These are phyloP conservation scores for Penicillium macrosclerotiorum DNA, from an alignment of 495 filamentous ascomycete genomes.

Conservation along the genomic window DNA sequence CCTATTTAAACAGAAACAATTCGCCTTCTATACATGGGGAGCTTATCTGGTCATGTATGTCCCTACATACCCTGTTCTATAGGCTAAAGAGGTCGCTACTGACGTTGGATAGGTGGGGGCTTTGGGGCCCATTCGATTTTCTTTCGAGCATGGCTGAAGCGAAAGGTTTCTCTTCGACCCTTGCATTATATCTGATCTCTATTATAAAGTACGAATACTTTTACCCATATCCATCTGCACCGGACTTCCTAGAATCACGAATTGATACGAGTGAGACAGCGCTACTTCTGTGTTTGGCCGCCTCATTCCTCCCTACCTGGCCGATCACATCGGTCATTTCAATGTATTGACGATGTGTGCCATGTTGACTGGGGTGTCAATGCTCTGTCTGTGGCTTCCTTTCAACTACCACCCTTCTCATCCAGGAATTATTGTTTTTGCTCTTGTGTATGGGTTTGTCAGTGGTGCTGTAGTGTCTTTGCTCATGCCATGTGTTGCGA, in stretches of 20 bases:
- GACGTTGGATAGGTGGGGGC: neutral
- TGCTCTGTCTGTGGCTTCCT: constrained; percentile 1
- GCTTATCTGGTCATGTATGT: neutral
- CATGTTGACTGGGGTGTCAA: neutral
- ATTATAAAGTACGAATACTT: neutral
- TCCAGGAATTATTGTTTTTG: constrained; percentile 30
- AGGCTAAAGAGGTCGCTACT: neutral
- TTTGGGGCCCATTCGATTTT: constrained; percentile 3
- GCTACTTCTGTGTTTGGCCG: constrained; percentile 1
- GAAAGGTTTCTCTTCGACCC: neutral
- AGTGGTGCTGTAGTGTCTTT: constrained; percentile 35
- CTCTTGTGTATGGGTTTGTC: constrained; percentile 33
- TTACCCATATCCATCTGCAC: too few species aligned
- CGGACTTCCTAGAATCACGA: too few species aligned
- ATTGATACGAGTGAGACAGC: too few species aligned
- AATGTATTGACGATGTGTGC: constrained; percentile 1
- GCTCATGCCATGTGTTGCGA: constrained; percentile 35
- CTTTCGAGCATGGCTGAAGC: neutral
- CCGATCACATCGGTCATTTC: neutral
- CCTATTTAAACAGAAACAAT: constrained; percentile 21
- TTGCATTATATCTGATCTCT: neutral
- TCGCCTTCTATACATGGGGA: neutral
- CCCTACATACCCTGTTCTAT: neutral
- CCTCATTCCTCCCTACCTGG: neutral
- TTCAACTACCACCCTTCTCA: constrained; percentile 18